These are phyloP conservation scores for Sclerotinia subarctica DNA, from an alignment of 2,329 filamentous ascomycete species.

Conservation along the genomic window DNA sequence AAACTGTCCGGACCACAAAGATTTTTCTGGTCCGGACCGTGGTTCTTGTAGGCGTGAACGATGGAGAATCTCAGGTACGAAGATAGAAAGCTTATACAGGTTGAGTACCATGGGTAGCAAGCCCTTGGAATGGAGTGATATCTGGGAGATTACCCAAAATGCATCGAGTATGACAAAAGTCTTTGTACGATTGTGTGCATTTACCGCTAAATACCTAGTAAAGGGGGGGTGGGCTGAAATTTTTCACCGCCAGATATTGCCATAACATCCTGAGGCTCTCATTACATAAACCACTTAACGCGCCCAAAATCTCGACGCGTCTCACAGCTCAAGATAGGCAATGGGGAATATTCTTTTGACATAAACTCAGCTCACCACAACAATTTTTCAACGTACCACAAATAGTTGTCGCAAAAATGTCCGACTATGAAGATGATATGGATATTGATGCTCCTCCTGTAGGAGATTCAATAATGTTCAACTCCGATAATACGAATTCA, in stretches of 20 bases:
- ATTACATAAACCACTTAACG: conserved; percentile 22
- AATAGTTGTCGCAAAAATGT: conserved; percentile 42
- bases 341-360: not conserved
- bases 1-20: too few species aligned
- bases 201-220: not conserved
- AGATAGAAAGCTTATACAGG: too few species aligned
- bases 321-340: conserved; percentile 1
- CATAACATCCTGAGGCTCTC: not conserved
- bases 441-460: conserved; percentile 59
- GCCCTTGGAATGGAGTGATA: too few species aligned
- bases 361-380: not conserved
- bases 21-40: too few species aligned
- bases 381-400: not conserved
- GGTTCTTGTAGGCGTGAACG: too few species aligned
- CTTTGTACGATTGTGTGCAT: too few species aligned
- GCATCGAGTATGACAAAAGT: too few species aligned
- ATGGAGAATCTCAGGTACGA: too few species aligned
- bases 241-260: not conserved
- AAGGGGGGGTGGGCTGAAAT: not conserved
- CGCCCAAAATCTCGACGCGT: conserved; percentile 20
- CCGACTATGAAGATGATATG: conserved; percentile 63
- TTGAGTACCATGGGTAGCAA: too few species aligned
- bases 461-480: conserved; percentile 61
- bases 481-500: conserved; percentile 65
- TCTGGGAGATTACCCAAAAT: too few species aligned